Conservation (phyloP, 331 rosid genomes). For the Quercus tomentella region DNA sequence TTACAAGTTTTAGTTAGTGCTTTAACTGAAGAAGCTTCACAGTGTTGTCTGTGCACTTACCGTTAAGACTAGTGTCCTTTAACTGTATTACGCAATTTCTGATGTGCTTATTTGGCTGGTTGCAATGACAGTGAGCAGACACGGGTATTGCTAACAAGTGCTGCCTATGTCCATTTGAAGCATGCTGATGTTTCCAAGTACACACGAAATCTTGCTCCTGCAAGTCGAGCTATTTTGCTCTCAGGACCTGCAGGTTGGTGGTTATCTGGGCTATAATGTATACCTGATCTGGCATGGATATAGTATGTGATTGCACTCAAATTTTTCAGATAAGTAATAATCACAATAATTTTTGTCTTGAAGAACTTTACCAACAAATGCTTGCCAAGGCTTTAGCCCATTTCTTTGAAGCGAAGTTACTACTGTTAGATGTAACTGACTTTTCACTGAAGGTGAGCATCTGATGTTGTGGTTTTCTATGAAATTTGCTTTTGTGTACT, state of each 20-base stretch:
- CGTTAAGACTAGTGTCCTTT: background rate
- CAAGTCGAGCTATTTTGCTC: constrained; percentile 85
- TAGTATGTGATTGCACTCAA: background rate
- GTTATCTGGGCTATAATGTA: background rate
- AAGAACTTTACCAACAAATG: constrained; percentile 92
- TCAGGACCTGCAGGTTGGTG: constrained; percentile 88
- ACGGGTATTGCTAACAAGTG: constrained; percentile 80
- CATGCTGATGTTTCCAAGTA: constrained; percentile 73
- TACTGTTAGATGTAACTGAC: constrained; percentile 80
- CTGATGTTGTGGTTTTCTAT: background rate
- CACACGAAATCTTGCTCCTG: constrained; percentile 89
- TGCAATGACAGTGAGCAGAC: constrained; percentile 72
- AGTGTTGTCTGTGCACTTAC: background rate
- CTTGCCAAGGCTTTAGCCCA: constrained; percentile 98
- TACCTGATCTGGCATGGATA: background rate
- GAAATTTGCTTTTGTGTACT: background rate
- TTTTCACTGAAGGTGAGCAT: constrained; percentile 70
- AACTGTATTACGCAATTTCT: background rate
- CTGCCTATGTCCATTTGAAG: constrained; percentile 90
- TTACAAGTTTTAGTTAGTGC: background rate
- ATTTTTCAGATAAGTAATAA: background rate
- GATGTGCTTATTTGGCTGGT: background rate
- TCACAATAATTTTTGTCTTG: background rate
- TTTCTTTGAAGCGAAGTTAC: constrained; percentile 88
- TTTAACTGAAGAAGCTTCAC: background rate